These are phyloP conservation scores for Coprinopsis marcescibilis DNA, from an alignment of 768 basidiomycete genomes.

Conservation along the genomic window DNA sequence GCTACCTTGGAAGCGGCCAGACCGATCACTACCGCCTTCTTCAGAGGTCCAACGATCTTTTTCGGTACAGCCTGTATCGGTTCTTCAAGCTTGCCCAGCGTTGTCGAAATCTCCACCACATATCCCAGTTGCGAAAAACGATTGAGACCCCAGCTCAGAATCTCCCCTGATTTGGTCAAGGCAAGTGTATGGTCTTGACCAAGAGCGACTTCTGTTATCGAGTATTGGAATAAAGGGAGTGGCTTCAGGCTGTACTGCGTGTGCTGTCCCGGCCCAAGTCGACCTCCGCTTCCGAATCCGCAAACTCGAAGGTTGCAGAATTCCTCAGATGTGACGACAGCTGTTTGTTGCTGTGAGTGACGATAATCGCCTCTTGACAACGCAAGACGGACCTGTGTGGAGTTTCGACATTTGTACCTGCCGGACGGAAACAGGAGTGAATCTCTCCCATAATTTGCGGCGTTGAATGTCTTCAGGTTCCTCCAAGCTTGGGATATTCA, in stretches of 20 bases:
- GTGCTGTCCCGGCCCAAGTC: conserved; percentile 70
- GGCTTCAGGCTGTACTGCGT: conserved; percentile 72
- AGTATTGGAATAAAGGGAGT: conserved; percentile 48
- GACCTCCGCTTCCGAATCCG: conserved; percentile 86
- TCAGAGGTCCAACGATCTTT: conserved; percentile 67
- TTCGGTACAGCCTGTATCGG: conserved; percentile 72
- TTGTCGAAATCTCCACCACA: conserved; percentile 58
- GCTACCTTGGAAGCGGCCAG: conserved; percentile 84
- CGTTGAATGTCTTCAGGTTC: conserved; percentile 19
- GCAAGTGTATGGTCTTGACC: conserved; percentile 95
- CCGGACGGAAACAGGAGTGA: conserved; percentile 57
- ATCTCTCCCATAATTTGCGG: conserved; percentile 37
- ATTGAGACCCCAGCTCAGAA: conserved; percentile 88
- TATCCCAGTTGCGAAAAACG: conserved; percentile 90
- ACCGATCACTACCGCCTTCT: conserved; percentile 73
- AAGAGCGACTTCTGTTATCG: conserved; percentile 64
- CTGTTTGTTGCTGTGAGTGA: conserved; percentile 25
- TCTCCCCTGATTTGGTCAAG: conserved; percentile 73
- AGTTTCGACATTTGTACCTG: conserved; percentile 80
- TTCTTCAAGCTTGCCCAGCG: conserved; percentile 51
- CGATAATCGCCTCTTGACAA: not conserved
- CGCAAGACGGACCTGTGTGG: conserved; percentile 62
- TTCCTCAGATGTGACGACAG: conserved; percentile 65
- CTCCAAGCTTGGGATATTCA: conserved; percentile 43
- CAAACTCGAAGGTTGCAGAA: conserved; percentile 76